Evolutionary conservation across 2,329 filamentous ascomycete genomes (phyloP).

Genomic region (Plectosphaerella plurivora): DNA sequence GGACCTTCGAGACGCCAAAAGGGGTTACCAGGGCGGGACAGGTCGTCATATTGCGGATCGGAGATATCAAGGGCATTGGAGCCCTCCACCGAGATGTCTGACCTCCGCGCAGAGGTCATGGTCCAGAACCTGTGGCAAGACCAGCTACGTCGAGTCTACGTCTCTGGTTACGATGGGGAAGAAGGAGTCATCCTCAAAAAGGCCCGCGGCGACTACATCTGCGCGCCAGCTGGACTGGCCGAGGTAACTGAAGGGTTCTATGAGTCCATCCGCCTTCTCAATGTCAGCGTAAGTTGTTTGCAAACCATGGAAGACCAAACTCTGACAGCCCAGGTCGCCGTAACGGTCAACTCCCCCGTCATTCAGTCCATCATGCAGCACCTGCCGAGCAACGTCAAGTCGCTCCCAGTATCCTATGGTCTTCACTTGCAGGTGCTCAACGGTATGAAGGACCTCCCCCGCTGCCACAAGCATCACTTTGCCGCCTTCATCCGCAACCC

Average conservation of each 20-base stretch:
- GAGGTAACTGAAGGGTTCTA: slow-evolving; percentile 41
- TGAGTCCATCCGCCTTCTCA: slow-evolving; percentile 31
- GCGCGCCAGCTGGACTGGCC: slow-evolving; percentile 10
- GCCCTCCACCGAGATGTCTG: background rate
- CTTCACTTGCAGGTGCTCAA: slow-evolving; percentile 58
- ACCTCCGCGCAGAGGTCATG: background rate
- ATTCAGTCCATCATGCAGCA: slow-evolving; percentile 51
- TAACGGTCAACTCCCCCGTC: slow-evolving; percentile 62
- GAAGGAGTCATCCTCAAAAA: background rate
- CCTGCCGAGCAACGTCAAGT: slow-evolving; percentile 16
- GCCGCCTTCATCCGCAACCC: slow-evolving; percentile 58
- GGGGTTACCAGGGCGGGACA: too few relatives aligned
- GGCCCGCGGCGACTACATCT: slow-evolving; percentile 1
- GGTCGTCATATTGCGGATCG: background rate
- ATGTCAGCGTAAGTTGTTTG: slow-evolving; percentile 43
- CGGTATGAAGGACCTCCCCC: slow-evolving; percentile 48
- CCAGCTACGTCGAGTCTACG: background rate
- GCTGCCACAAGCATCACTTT: slow-evolving; percentile 60
- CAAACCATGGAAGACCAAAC: background rate
- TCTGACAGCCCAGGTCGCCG: slow-evolving; percentile 44
- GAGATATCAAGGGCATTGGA: background rate
- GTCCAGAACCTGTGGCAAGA: slow-evolving; percentile 2
- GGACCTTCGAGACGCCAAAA: too few relatives aligned
- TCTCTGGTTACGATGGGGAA: background rate
- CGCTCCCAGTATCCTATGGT: slow-evolving; percentile 53